These are phyloP conservation scores for Sphagnum fallax DNA, from an alignment of 228 moss, liverwort and hornwort genomes.

Conservation along the genomic window DNA sequence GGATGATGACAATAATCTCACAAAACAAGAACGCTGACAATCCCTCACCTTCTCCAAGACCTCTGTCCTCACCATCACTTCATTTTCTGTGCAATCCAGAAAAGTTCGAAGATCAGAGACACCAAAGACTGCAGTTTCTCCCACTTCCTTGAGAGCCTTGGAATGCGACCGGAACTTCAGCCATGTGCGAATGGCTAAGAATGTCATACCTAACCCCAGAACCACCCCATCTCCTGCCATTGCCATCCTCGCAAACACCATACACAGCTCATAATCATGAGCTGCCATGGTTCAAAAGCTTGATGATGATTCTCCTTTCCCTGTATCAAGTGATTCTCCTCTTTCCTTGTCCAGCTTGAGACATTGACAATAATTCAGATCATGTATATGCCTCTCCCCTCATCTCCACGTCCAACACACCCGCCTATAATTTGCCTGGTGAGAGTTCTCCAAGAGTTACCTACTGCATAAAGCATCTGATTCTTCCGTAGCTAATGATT, in stretches of 20 bases:
- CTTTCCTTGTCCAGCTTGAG: no score
- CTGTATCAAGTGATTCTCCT: no score
- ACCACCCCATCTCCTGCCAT: constrained; percentile 95
- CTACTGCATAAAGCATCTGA: no score
- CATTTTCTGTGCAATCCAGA: constrained; percentile 44
- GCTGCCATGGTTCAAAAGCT: constrained; percentile 40
- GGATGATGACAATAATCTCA: constrained; percentile 1
- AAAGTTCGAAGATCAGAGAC: constrained; percentile 84
- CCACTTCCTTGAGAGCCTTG: constrained; percentile 76
- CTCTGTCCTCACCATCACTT: constrained; percentile 16
- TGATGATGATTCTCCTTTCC: no score
- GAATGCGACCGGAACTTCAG: constrained; percentile 84
- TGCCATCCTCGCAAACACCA: constrained; percentile 70
- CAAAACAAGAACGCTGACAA: background rate
- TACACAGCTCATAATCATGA: constrained; percentile 80
- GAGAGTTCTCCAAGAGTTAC: no score
- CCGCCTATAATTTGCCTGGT: no score
- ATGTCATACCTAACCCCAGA: constrained; percentile 84
- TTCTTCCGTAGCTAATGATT: no score
- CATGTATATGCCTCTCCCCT: no score
- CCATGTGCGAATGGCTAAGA: constrained; percentile 90
- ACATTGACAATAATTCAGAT: no score
- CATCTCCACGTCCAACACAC: no score
- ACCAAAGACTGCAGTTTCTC: constrained; percentile 66
- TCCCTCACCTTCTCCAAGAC: constrained; percentile 29